These are phyloP conservation scores for Oryza meridionalis DNA, from an alignment of 176 grass and related monocot species.

Conservation along the genomic window DNA sequence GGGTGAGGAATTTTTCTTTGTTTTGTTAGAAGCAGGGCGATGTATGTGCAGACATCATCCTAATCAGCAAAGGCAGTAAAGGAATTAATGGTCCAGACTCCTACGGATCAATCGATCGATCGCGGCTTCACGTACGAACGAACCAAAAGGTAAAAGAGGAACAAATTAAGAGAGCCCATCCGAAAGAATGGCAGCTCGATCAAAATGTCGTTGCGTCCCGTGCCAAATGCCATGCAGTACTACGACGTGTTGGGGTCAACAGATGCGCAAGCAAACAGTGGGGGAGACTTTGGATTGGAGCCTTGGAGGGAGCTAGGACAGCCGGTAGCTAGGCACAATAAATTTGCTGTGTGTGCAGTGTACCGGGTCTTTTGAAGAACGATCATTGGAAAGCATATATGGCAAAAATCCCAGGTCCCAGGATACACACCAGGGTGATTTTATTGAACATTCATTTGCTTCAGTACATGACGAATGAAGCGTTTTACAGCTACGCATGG, in stretches of 20 bases:
- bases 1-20: neutral
- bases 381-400: neutral
- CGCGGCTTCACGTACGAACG: neutral
- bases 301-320: neutral
- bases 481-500: neutral
- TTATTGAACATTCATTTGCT: conserved; percentile 5
- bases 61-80: conserved; percentile 1
- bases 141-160: neutral
- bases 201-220: neutral
- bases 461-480: neutral
- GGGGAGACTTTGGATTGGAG: neutral
- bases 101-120: neutral
- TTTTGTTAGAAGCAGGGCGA: neutral
- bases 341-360: neutral
- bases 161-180: too few relatives aligned
- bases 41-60: conserved; percentile 13
- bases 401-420: conserved; percentile 1
- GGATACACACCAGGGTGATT: neutral
- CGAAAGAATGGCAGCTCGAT: neutral
- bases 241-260: neutral
- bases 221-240: neutral
- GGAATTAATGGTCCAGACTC: conserved; percentile 4
- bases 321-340: neutral
- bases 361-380: neutral
- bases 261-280: conserved; percentile 14